These are phyloP conservation scores for Begonia loranthoides DNA, from an alignment of 306 rosid species.

Conservation along the genomic window DNA sequence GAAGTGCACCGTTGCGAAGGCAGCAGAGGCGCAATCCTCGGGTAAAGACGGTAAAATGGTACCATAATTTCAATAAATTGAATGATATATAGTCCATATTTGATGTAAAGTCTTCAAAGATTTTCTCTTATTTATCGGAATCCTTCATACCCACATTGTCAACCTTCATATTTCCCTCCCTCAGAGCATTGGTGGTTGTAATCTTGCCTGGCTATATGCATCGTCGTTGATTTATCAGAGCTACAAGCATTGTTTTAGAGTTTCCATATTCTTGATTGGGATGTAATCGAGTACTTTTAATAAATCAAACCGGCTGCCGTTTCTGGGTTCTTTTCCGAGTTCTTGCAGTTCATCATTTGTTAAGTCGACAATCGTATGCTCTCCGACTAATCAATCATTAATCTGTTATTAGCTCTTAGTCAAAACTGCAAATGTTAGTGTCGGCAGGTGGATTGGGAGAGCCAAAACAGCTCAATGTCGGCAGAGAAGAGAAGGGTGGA, in stretches of 20 bases:
- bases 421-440: neutral
- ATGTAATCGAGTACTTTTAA: conserved; percentile 16
- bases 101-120: conserved; percentile 14
- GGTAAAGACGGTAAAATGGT: conserved; percentile 14
- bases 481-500: conserved; percentile 10
- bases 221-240: conserved; percentile 21
- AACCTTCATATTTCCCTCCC: conserved; percentile 12
- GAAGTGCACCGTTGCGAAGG: conserved; percentile 11
- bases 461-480: neutral
- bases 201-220: conserved; percentile 22
- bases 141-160: conserved; percentile 18
- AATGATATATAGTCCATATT: conserved; percentile 5
- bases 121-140: conserved; percentile 14
- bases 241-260: conserved; percentile 10
- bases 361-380: neutral
- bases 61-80: conserved; percentile 9
- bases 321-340: neutral
- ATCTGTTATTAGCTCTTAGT: neutral
- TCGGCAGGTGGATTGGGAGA: neutral
- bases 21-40: conserved; percentile 8
- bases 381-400: neutral
- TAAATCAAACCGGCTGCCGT: neutral
- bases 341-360: neutral
- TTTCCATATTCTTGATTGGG: conserved; percentile 21
- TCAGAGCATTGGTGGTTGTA: conserved; percentile 34